Base-by-base conservation (phyloP, 108 stramenopile genomes). In the Bacterosira constricta region DNA sequence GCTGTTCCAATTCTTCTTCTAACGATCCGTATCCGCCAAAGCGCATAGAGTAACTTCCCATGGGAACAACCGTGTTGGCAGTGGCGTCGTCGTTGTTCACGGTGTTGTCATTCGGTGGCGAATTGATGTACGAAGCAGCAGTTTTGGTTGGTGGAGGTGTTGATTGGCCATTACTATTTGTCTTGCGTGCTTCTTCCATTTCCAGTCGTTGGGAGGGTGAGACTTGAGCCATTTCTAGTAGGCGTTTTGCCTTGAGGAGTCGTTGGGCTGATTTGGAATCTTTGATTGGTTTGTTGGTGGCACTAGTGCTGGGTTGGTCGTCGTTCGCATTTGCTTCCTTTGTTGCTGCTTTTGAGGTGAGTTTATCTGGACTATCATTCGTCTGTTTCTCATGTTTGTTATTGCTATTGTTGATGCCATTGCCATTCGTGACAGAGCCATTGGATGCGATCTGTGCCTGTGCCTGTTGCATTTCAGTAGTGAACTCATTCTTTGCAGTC, bases 201-300 rank as follows among this genome's bases (percentile, higher is more conserved):
- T 77, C 77, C 17, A 77, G 59, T 41, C 77, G 54, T 58, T 77
- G 77, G 9, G 68, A 69, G 12, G 77, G 77, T 1, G 77, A 69
- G 12, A 77, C 55, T 51, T 77, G 77, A 27, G 77, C 77, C 68
- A 77, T 77, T 65, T 77, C 77, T 1, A 77, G 54, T 34, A 77
- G 34, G 30, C 61, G 61, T 44, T 56, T 55, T 4, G 77, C 77
- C 41, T 77, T 77, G 37, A 70, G 41, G 21, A 77, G 54, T 38
- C 77, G 59, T 41, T 49, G 46, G 13, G 41, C 37, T 0, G 69
- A 69, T 68, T 52, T 52, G 13, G 15, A 12, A 56, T 37, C n/a
- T 11, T 42, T 42, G 12, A n/a, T 25, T 50, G 49, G 25, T 50
- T 11, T n/a, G n/a, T n/a, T n/a, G n/a, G n/a, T n/a, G n/a, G n/a